phyloP scores from a whole-genome alignment of 352 stramenopile genomes.

The Globisporangium barbulae region DNA sequence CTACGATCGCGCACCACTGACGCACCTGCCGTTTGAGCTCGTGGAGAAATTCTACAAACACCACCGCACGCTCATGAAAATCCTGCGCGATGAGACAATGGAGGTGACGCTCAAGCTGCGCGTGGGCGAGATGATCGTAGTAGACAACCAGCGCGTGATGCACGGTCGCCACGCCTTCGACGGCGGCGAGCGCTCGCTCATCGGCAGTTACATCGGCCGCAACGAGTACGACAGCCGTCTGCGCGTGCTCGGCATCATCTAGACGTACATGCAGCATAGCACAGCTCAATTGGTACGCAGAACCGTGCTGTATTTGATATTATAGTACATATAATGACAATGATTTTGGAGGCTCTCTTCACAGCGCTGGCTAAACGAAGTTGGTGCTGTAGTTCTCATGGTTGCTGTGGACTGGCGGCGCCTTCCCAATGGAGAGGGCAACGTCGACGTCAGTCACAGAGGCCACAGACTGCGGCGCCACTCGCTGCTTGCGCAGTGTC shows the following conservation, averaged over 20 bases:
- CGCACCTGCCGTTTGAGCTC: slow-evolving; percentile 72
- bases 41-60: slow-evolving; percentile 71
- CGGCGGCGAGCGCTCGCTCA: slow-evolving; percentile 70
- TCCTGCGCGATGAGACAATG: slow-evolving; percentile 59
- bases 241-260: slow-evolving; percentile 82
- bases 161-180: slow-evolving; percentile 79
- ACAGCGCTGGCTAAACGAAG: not conserved
- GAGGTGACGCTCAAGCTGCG: slow-evolving; percentile 62
- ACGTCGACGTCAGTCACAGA: not conserved
- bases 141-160: slow-evolving; percentile 88
- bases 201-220: slow-evolving; percentile 87
- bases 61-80: slow-evolving; percentile 61
- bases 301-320: too few relatives aligned
- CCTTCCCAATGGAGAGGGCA: not conserved
- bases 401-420: not conserved
- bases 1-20: slow-evolving; percentile 82
- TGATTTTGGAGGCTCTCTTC: not conserved
- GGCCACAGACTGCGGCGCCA: not conserved
- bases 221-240: slow-evolving; percentile 84
- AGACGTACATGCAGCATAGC: slow-evolving; percentile 7
- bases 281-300: too few relatives aligned
- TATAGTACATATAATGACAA: too few relatives aligned
- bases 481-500: not conserved
- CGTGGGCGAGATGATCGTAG: slow-evolving; percentile 80
- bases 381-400: slow-evolving; percentile 3